Percentiles rank a stretch among this genome's conserved stretches.
These are phyloP conservation scores for Drosera capensis DNA, from an alignment of 148 eudicot genomes.

Conservation along the genomic window DNA sequence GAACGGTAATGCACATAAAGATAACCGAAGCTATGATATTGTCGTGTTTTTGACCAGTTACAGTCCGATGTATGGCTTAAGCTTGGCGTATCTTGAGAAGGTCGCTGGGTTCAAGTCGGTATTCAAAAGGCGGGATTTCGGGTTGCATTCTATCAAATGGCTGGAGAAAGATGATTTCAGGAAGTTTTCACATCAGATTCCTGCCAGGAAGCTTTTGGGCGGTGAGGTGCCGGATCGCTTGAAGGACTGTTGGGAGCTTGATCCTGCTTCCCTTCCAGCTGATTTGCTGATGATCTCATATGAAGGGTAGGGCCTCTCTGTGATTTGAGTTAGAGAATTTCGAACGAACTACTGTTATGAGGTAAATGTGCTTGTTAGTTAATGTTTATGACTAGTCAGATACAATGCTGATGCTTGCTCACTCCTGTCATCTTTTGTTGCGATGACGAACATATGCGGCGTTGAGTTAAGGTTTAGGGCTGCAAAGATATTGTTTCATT, in stretches of 20 bases:
- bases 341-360: too few species aligned
- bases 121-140: conserved; percentile 57
- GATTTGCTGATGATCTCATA: too few species aligned
- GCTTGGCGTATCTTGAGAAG: conserved; percentile 74
- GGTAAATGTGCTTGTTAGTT: too few species aligned
- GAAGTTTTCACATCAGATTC: conserved; percentile 81
- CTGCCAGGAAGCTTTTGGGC: conserved; percentile 64
- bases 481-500: too few species aligned
- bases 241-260: conserved; percentile 77
- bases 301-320: too few species aligned
- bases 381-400: too few species aligned
- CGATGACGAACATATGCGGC: too few species aligned
- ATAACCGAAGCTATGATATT: conserved; percentile 33
- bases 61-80: conserved; percentile 50
- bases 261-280: conserved; percentile 80
- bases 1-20: conserved; percentile 5
- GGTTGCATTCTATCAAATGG: conserved; percentile 48
- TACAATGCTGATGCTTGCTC: too few species aligned
- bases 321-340: too few species aligned
- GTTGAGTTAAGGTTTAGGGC: too few species aligned
- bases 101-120: conserved; percentile 62
- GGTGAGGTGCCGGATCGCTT: conserved; percentile 35
- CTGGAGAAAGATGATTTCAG: conserved; percentile 42
- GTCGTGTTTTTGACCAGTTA: conserved; percentile 62
- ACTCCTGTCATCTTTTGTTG: too few species aligned